Conservation (phyloP, 2,329 filamentous ascomycete genomes). For the Venturia pyrina region DNA sequence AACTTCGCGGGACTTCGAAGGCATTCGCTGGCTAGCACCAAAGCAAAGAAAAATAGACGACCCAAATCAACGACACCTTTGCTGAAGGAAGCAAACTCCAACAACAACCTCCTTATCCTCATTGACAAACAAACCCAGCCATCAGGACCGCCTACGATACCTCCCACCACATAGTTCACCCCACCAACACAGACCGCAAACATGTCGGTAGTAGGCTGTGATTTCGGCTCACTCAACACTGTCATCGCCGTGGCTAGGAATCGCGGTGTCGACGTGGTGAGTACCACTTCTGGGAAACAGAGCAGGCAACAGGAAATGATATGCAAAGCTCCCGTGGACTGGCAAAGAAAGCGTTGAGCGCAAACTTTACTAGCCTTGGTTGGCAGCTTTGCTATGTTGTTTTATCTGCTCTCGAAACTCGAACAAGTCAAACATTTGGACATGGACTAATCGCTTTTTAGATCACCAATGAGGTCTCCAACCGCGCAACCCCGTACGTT, state of each 20-base stretch:
- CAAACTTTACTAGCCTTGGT: constrained; percentile 1
- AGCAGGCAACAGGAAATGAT: not conserved
- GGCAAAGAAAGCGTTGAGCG: not conserved
- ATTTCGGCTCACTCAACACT: constrained; percentile 94
- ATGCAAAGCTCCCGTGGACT: not conserved
- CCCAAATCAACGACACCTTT: not conserved
- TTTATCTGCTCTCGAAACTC: not conserved
- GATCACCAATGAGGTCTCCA: constrained; percentile 99
- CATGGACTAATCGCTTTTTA: constrained; percentile 33
- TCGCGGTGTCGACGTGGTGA: constrained; percentile 95
- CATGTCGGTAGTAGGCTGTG: constrained; percentile 66
- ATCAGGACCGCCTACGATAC: not conserved
- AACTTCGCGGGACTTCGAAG: not conserved
- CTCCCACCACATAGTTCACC: not conserved
- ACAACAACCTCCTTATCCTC: not conserved
- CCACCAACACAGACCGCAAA: constrained; percentile 17
- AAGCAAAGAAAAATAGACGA: not conserved
- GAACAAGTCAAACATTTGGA: not conserved
- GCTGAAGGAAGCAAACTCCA: not conserved
- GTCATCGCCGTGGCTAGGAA: constrained; percentile 96
- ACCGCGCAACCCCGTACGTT: constrained; percentile 92
- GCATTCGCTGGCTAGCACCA: not conserved
- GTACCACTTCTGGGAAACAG: constrained; percentile 33
- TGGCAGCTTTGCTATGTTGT: constrained; percentile 2
- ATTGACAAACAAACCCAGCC: not conserved